Evolutionary conservation across 176 grass and related monocot genomes (phyloP).

Genomic region (Phoenix dactylifera): DNA sequence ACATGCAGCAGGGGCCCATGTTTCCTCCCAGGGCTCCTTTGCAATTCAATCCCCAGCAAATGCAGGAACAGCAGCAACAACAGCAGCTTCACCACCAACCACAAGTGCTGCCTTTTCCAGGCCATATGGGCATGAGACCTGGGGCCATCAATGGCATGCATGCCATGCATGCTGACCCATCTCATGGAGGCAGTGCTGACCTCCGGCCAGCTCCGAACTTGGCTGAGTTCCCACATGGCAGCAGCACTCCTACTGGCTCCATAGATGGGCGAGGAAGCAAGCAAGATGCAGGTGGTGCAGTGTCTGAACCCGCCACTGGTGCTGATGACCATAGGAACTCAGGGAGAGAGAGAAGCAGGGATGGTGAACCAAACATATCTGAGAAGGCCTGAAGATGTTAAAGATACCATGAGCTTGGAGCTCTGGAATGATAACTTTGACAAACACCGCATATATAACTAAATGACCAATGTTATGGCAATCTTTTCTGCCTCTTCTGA

Average conservation of each 20-base stretch:
- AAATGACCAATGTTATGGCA: no score
- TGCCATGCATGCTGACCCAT: conserved; percentile 42
- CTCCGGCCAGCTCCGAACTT: conserved; percentile 21
- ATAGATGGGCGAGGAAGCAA: background rate
- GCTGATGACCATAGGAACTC: background rate
- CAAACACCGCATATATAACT: no score
- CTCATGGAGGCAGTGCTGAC: conserved; percentile 23
- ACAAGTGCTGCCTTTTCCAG: conserved; percentile 2
- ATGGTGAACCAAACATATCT: background rate
- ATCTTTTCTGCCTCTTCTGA: no score
- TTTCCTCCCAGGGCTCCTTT: conserved; percentile 74
- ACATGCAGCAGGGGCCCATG: conserved; percentile 61
- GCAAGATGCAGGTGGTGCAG: background rate
- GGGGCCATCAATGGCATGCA: conserved; percentile 61
- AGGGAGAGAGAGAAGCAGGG: background rate
- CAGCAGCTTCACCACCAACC: conserved; percentile 11
- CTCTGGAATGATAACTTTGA: no score
- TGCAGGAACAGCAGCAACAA: conserved; percentile 51
- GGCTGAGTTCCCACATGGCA: background rate
- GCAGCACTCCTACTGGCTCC: background rate
- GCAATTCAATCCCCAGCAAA: conserved; percentile 56
- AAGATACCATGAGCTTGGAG: no score
- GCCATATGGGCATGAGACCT: conserved; percentile 54
- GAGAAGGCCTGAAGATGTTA: no score
- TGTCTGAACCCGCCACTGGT: background rate